A percentile compares a stretch with the other conserved stretches of the same genome.
phyloP scores from a whole-genome alignment of 2,329 filamentous ascomycete genomes.

The Moelleriella libera region DNA sequence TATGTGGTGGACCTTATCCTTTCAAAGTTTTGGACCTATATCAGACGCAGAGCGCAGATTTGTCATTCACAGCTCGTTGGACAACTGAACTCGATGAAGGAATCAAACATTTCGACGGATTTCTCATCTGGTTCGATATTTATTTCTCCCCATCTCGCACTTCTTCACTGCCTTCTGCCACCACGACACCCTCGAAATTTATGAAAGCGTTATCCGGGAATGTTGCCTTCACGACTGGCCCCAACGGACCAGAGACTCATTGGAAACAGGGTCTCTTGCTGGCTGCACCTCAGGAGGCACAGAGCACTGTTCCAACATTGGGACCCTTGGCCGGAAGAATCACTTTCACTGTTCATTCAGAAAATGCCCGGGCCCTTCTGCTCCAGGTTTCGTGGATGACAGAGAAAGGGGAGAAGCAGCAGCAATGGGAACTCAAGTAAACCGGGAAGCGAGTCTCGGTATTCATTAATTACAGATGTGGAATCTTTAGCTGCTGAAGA shows the following conservation, averaged over 20 bases:
- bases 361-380: slow-evolving; percentile 54
- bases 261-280: slow-evolving; percentile 79
- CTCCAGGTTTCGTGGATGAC: slow-evolving; percentile 50
- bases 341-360: slow-evolving; percentile 53
- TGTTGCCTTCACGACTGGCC: slow-evolving; percentile 81
- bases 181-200: slow-evolving; percentile 50
- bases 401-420: slow-evolving; percentile 24
- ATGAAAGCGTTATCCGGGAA: slow-evolving; percentile 40
- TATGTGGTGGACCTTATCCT: slow-evolving; percentile 45
- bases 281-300: slow-evolving; percentile 41
- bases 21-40: slow-evolving; percentile 71
- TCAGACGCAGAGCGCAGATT: slow-evolving; percentile 53
- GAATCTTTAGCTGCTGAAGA: slow-evolving; percentile 62
- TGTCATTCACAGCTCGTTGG: slow-evolving; percentile 63
- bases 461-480: slow-evolving; percentile 42
- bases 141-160: slow-evolving; percentile 61
- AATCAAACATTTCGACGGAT: slow-evolving; percentile 65
- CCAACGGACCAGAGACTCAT: slow-evolving; percentile 63
- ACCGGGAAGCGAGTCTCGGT: not conserved
- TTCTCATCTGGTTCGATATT: slow-evolving; percentile 86
- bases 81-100: slow-evolving; percentile 44
- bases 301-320: slow-evolving; percentile 33
- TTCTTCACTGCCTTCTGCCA: slow-evolving; percentile 31
- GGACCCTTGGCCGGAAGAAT: slow-evolving; percentile 52
- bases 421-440: slow-evolving; percentile 37